Base-by-base conservation (phyloP, 2,329 filamentous ascomycete species). In the Neofusicoccum kwambonambiense region DNA sequence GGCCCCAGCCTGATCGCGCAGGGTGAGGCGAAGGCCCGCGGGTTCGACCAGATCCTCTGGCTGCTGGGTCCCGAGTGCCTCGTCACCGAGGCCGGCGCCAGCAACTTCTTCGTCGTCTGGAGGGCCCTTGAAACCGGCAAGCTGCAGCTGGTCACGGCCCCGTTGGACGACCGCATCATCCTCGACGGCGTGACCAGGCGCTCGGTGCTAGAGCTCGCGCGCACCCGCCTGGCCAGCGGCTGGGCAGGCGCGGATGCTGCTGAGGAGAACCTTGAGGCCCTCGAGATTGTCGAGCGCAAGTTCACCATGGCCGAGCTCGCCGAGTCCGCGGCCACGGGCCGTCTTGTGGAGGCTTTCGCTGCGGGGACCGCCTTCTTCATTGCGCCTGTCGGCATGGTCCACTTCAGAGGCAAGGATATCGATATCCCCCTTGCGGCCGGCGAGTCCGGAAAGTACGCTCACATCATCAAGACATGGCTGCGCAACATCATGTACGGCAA, bases 11-110 rank as follows among this genome's bases (percentile, higher is more conserved):
- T 97, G 62, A 83, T 92, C 62, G 91, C 92, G 3, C 93, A 93
- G 56, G 84, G 84, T 17, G 90, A 93, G 76, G 93, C 93, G 3
- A 82, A 88, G 64, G 81, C 80, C 11, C 80, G 86, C 45, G 93
- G 94, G 0, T 97, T 88, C 78, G 87, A 94, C 74, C 94, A 97
- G 83, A 90, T 97, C 64, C 85, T 97, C n/a, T 97, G 93, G 93
- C 84, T 97, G 58, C 95, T 96, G 73, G 92, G 92, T 1, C 78
- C 86, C 45, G 84, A 94, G 70, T 86, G 86, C 61, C 86, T 87
- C 74, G 93, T 96, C 68, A 97, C 93, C 2, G 93, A 97, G 81
- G 93, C 93, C 2, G 93, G 93, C 4, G 93, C 92, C 12, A 91
- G 88, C 73, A 97, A 97, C 80, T 97, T 97, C 80, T 96, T 97